Conservation (phyloP, 768 basidiomycete genomes). For the Paxillus rubicundulus region DNA sequence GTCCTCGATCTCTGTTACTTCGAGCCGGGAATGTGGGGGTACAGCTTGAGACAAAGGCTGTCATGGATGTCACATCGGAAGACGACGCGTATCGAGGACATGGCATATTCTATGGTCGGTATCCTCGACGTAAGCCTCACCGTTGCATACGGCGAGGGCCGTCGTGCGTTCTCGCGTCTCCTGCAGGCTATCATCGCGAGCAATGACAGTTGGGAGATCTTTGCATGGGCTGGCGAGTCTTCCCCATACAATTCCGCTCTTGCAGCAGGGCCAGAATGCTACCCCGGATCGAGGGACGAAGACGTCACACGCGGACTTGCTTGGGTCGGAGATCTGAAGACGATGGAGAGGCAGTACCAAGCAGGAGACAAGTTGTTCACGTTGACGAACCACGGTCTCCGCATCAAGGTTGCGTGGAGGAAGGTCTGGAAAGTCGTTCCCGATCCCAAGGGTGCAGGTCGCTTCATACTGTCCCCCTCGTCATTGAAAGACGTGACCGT, state of each 20-base stretch:
- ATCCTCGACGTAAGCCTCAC: slow-evolving; percentile 16
- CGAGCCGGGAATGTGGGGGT: slow-evolving; percentile 2
- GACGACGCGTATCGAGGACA: slow-evolving; percentile 19
- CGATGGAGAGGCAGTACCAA: neutral
- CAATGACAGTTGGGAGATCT: slow-evolving; percentile 9
- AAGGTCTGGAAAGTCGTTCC: neutral
- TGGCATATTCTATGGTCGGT: slow-evolving; percentile 17
- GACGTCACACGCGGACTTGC: neutral
- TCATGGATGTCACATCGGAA: slow-evolving; percentile 17
- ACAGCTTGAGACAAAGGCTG: slow-evolving; percentile 6
- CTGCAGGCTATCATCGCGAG: slow-evolving; percentile 9
- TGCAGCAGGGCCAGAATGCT: slow-evolving; percentile 4
- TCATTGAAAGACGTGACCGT: neutral
- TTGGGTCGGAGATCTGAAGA: slow-evolving; percentile 2
- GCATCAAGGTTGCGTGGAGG: slow-evolving; percentile 1
- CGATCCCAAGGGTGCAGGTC: neutral
- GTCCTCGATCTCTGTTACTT: slow-evolving; percentile 4
- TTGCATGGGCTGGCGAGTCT: slow-evolving; percentile 5
- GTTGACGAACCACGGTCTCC: slow-evolving; percentile 10
- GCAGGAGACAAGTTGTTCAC: slow-evolving; percentile 10
- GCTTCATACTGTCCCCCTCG: neutral
- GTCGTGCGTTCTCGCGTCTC: slow-evolving; percentile 15
- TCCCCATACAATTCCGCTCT: slow-evolving; percentile 5
- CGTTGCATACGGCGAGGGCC: slow-evolving; percentile 17
- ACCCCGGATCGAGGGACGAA: slow-evolving; percentile 1